Evolutionary conservation across 345 rosid genomes (phyloP), one percentile per base, ranked within the genome.

Genomic region (Salix udensis): DNA sequence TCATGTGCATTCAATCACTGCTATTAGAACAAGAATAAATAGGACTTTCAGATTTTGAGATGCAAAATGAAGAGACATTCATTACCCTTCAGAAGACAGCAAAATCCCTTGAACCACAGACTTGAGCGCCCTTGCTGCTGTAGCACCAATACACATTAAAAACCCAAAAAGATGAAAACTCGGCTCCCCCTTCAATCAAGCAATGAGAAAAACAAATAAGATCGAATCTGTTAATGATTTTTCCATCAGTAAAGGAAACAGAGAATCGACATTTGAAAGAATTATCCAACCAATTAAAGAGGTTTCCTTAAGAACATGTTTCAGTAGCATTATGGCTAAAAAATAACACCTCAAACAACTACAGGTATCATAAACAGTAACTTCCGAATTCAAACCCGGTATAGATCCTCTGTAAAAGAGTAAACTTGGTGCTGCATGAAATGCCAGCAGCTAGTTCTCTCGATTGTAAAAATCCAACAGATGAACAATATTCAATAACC

Each of bases 101-200:
- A 85, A 71, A 79, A 87, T 78, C 70, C 90, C 86, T 74, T 85
- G 90, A 78, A 87, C 78, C 48, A 85, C 85, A 12, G 90, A 42
- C 79, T 85, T 87, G 31, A 87, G 79, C 24, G 89, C 88, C 67
- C 89, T 67, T 7, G 89, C 88, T 19, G 87, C 89, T 31, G 89
- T 85, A 13, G 88, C 89, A n/a, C 82, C 75, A 37, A 83, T 9
- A 34, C 88, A 85, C 75, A 82, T 76, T 74, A 87, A 73, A 34
- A 85, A 87, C 31, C 89, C 88, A 60, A 85, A 85, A 30, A 87
- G 82, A 81, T 87, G 87, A 68, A 87, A 87, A 69, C 84, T 77
- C 67, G 86, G 85, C 55, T 87, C 88, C 62, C 89, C 88, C 89
- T 87, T 75, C 76, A 76, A 21, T 71, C 79, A 84, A 39, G 62